Conservation (phyloP, 768 basidiomycete genomes). For the Phylloporus sp. region DNA sequence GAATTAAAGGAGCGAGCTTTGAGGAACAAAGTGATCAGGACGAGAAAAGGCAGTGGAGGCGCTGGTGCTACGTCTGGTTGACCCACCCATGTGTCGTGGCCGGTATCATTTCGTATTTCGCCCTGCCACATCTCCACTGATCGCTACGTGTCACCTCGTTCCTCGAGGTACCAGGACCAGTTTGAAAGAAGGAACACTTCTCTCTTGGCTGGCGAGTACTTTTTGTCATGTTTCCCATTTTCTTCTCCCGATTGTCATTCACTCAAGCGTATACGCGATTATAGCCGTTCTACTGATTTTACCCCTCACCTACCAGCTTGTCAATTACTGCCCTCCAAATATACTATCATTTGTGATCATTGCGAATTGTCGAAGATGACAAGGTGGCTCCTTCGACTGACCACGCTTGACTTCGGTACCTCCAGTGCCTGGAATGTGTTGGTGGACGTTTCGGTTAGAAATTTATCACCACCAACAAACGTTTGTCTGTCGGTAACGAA, state of each 20-base stretch:
- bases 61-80: slow-evolving; percentile 17
- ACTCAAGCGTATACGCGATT: slow-evolving; percentile 22
- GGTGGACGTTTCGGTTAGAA: background rate
- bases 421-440: background rate
- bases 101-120: slow-evolving; percentile 18
- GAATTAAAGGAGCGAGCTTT: slow-evolving; percentile 78
- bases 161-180: slow-evolving; percentile 23
- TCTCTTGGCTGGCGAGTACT: slow-evolving; percentile 18
- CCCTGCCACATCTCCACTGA: slow-evolving; percentile 17
- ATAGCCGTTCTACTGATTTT: slow-evolving; percentile 15
- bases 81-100: slow-evolving; percentile 8
- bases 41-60: slow-evolving; percentile 48
- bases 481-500: background rate
- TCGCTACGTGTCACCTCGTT: slow-evolving; percentile 17
- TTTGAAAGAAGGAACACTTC: slow-evolving; percentile 14
- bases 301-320: slow-evolving; percentile 11
- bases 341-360: slow-evolving; percentile 13
- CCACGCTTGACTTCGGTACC: background rate
- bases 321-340: slow-evolving; percentile 20
- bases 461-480: background rate
- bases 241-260: slow-evolving; percentile 2
- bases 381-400: background rate
- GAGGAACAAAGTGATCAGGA: slow-evolving; percentile 76
- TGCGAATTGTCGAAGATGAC: background rate
- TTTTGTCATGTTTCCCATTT: slow-evolving; percentile 17